Base-by-base conservation (phyloP, 495 filamentous ascomycete genomes). In the Penicillium goetzii region DNA sequence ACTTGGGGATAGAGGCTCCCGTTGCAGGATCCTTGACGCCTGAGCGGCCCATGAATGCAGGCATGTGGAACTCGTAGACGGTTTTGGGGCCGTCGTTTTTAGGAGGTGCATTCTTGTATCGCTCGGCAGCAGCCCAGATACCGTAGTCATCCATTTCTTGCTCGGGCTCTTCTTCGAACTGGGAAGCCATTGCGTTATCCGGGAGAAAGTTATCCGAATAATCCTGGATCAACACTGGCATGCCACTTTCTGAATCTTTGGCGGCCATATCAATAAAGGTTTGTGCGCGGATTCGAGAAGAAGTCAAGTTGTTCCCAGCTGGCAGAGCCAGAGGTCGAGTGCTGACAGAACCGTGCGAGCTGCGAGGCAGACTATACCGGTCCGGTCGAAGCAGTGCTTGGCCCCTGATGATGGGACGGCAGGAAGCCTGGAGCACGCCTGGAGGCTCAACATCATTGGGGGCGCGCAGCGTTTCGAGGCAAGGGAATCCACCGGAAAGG, bases 381-480 rank as follows among this genome's bases (percentile, higher is more conserved):
- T 82, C 84, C 62, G 81, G 80, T 61, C 76, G 78, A 62, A 78
- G 75, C 62, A 83, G 60, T 38, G 84, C 81, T 57, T 81, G 76
- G 34, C 76, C 80, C 25, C 77, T 75, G 23, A 76, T 70, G 25
- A 82, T 78, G 50, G 89, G 91, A 50, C 78, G 83, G 68, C 91
- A 94, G 15, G 92, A 83, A 0, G 79, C 78, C 65, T 94, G 91
- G 36, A 94, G 85, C 28, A 84, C 76, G 21, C 89, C 91, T 7
- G 79, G 78, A 28, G 80, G 80, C 23, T 93, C 85, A 36, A 89
- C 84, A 67, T 94, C 91, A 52, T 85, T 86, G 7, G 91, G 91
- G 9, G 89, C 85, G 47, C 92, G 86, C 15, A 97, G 73, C 3
- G 77, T 78, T 50, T 83, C 82, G 4, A 97, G 80, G 2, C 80